A percentile compares a stretch with the other conserved stretches of the same genome.
Conservation (phyloP, 2,329 filamentous ascomycete species). For the Lachnellula arida region DNA sequence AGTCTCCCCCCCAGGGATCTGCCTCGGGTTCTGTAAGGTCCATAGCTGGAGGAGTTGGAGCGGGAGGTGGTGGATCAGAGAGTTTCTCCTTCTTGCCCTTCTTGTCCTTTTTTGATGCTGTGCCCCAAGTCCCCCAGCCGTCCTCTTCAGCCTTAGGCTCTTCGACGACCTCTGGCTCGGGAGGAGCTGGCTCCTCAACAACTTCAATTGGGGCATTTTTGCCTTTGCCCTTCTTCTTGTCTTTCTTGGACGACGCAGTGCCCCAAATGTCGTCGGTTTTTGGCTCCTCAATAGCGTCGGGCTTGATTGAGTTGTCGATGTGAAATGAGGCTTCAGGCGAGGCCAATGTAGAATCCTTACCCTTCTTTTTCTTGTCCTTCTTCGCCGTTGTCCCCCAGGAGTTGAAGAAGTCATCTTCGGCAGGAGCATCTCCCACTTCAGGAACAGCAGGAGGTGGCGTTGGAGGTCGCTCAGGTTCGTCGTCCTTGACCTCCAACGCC, state of each 20-base stretch:
- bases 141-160: conserved; percentile 41
- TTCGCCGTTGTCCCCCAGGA: conserved; percentile 30
- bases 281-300: conserved; percentile 46
- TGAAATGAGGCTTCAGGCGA: conserved; percentile 22
- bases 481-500: conserved; percentile 29
- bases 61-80: conserved; percentile 41
- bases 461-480: conserved; percentile 31
- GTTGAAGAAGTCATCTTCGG: conserved; percentile 26
- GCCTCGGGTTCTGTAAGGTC: conserved; percentile 42
- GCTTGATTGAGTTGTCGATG: conserved; percentile 33
- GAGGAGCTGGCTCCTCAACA: conserved; percentile 41
- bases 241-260: conserved; percentile 24
- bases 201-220: conserved; percentile 47
- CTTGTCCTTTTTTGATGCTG: conserved; percentile 41
- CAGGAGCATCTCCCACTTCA: conserved; percentile 24
- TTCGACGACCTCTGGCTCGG: conserved; percentile 39
- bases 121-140: conserved; percentile 39
- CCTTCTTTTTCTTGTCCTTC: conserved; percentile 27
- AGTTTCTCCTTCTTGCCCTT: conserved; percentile 38
- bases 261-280: conserved; percentile 37
- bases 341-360: conserved; percentile 9
- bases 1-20: conserved; percentile 34
- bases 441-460: conserved; percentile 31
- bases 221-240: conserved; percentile 49
- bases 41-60: conserved; percentile 44